Base-by-base conservation (phyloP, 169 alveolate genomes). In the Plasmodium adleri region DNA sequence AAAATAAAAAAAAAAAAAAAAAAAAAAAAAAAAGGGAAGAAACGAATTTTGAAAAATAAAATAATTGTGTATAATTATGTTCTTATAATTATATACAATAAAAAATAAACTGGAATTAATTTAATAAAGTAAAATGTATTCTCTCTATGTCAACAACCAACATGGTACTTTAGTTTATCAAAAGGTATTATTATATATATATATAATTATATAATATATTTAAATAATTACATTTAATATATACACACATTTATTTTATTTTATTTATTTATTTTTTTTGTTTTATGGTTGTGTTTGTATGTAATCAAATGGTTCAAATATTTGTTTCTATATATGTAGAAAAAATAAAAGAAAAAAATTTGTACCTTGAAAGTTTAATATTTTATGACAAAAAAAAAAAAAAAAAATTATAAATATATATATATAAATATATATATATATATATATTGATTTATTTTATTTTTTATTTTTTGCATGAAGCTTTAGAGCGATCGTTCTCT, bases 151-250 rank as follows among this genome's bases (percentile, higher is more conserved):
- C 72, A 97, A 96, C 63, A 97, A 97, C 94, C 94, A 96, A 91
- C 97, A 97, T 95, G 99, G 99, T 54, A 96, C 97, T 71, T 88
- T 97, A 72, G 96, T 97, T 66, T 97, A 96, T 88, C 97, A 97
- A 87, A 96, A 96, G 96, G 98, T 96, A 63, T 76, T 59, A 22
- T 9, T 47, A 59, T 43, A 43, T 74, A 52, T 54, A 32, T 56
- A 63, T 52, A 10, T 24, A 56, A 54, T 24, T 32, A 1, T 17
- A n/a, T 45, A 10, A 32, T 60, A 60, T 60, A n/a, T 56, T n/a
- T 39, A 63, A 15, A 20, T 32, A 32, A 32, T 32, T 32, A 32
- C 45, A 32, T 32, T 32, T 32, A 32, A 32, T 32, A 32, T 5
- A 9, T 32, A 32, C 45, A 32, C 45, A 32, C 45, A 32, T 32